phyloP scores from a whole-genome alignment of 2,329 filamentous ascomycete species.

The Microcera coccophila region DNA sequence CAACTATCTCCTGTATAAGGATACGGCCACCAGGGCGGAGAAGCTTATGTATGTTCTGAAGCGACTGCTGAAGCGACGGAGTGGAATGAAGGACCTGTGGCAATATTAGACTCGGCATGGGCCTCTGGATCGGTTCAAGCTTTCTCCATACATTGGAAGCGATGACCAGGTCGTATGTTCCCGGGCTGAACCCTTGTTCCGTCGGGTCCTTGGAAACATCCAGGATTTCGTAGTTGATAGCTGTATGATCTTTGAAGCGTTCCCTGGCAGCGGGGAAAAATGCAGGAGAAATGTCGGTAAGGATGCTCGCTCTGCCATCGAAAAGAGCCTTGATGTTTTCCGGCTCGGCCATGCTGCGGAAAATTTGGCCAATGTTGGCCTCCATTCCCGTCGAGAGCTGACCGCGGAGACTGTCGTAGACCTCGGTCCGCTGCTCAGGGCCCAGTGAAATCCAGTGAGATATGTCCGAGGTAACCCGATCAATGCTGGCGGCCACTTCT shows the following conservation, averaged over 20 bases:
- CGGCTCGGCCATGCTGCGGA: slow-evolving; percentile 20
- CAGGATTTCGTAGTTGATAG: slow-evolving; percentile 18
- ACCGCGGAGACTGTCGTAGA: slow-evolving; percentile 40
- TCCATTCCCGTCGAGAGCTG: slow-evolving; percentile 37
- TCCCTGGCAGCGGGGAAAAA: slow-evolving; percentile 30
- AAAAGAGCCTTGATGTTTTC: slow-evolving; percentile 5
- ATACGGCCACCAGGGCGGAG: slow-evolving; percentile 32
- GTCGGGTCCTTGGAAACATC: slow-evolving; percentile 24
- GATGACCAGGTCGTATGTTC: slow-evolving; percentile 36
- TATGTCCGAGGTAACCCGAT: too few relatives aligned
- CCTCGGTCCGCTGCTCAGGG: slow-evolving; percentile 23
- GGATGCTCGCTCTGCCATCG: slow-evolving; percentile 33
- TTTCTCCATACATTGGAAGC: slow-evolving; percentile 31
- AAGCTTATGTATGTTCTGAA: slow-evolving; percentile 31
- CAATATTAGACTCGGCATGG: too few relatives aligned
- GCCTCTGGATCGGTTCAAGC: too few relatives aligned
- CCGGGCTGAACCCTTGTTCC: slow-evolving; percentile 30
- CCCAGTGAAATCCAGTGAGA: slow-evolving; percentile 17
- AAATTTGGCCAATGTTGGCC: slow-evolving; percentile 31
- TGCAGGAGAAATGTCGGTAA: slow-evolving; percentile 37
- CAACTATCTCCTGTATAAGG: slow-evolving; percentile 31
- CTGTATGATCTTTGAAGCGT: slow-evolving; percentile 1
- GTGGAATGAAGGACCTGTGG: slow-evolving; percentile 44
- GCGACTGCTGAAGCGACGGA: slow-evolving; percentile 18
- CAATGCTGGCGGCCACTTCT: too few relatives aligned